These are phyloP conservation scores for Silene coronaria DNA, from an alignment of 179 eudicot species.

Conservation along the genomic window DNA sequence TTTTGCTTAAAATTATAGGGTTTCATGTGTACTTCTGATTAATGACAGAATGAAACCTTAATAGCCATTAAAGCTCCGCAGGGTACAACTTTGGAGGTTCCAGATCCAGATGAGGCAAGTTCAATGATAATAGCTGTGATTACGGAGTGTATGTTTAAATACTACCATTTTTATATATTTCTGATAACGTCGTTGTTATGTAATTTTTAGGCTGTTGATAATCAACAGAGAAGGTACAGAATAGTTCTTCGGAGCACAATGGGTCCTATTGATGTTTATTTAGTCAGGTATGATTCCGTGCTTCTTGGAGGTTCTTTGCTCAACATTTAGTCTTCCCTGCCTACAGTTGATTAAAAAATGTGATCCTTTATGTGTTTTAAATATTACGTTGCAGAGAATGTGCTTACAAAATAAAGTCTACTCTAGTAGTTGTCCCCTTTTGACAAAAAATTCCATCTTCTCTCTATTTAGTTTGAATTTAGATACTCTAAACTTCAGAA, in stretches of 20 bases:
- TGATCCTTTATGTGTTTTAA: not conserved
- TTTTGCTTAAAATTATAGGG: not conserved
- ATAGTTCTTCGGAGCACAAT: slow-evolving; percentile 87
- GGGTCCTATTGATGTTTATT: slow-evolving; percentile 92
- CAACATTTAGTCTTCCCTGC: no score
- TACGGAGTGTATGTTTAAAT: not conserved
- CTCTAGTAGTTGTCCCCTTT: not conserved
- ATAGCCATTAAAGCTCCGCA: slow-evolving; percentile 76
- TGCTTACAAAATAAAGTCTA: not conserved
- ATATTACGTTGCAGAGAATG: not conserved
- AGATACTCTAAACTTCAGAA: not conserved
- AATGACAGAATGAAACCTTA: slow-evolving; percentile 71
- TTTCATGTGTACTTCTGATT: slow-evolving; percentile 9
- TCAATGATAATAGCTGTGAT: slow-evolving; percentile 6
- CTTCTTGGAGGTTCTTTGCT: not conserved
- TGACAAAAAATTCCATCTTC: not conserved
- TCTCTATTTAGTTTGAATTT: not conserved
- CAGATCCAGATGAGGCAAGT: slow-evolving; percentile 82
- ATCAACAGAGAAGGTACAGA: slow-evolving; percentile 86
- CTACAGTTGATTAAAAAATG: not conserved
- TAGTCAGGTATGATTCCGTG: slow-evolving; percentile 56
- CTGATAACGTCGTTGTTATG: slow-evolving; percentile 7
- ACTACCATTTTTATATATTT: slow-evolving; percentile 2
- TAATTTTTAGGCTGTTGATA: slow-evolving; percentile 58
- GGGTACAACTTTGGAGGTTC: slow-evolving; percentile 89